These are phyloP conservation scores for Trichosporon sp. DNA, from an alignment of 1,284 basidiomycete species.

Conservation along the genomic window DNA sequence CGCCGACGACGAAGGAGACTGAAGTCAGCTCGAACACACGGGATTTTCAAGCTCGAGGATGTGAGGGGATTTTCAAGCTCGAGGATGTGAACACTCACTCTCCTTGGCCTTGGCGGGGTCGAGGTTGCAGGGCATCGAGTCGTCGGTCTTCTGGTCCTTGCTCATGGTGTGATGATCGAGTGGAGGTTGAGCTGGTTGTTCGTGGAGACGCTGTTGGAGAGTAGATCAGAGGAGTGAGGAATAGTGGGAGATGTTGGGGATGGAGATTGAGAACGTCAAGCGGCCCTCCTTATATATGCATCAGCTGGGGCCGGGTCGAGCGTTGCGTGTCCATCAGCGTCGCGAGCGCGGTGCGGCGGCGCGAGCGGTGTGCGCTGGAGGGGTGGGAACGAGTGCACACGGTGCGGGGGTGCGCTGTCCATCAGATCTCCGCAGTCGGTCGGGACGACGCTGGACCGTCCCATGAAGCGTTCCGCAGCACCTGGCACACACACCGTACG, in stretches of 20 bases:
- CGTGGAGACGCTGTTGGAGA: not conserved
- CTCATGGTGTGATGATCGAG: not conserved
- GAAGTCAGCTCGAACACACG: not conserved
- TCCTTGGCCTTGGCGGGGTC: slow-evolving; percentile 2
- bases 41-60: too few relatives aligned
- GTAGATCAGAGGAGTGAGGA: not conserved
- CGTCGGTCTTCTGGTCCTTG: not conserved
- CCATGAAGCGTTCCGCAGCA: too few relatives aligned
- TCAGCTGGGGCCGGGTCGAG: too few relatives aligned
- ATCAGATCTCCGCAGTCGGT: not conserved
- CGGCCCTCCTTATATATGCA: not conserved
- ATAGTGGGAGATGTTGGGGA: not conserved
- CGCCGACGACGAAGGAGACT: not conserved
- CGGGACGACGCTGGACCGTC: too few relatives aligned
- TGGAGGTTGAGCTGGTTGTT: not conserved
- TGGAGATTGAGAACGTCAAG: not conserved
- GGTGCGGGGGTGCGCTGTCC: not conserved
- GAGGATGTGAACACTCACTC: too few relatives aligned
- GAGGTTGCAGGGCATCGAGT: not conserved
- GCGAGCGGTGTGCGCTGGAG: not conserved
- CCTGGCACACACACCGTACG: too few relatives aligned
- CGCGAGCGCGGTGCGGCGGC: too few relatives aligned
- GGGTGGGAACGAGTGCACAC: not conserved
- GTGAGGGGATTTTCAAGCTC: too few relatives aligned
- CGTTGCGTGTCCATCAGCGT: not conserved